Conservation (phyloP, 495 filamentous ascomycete species). For the Penicillium dipodomyicola region DNA sequence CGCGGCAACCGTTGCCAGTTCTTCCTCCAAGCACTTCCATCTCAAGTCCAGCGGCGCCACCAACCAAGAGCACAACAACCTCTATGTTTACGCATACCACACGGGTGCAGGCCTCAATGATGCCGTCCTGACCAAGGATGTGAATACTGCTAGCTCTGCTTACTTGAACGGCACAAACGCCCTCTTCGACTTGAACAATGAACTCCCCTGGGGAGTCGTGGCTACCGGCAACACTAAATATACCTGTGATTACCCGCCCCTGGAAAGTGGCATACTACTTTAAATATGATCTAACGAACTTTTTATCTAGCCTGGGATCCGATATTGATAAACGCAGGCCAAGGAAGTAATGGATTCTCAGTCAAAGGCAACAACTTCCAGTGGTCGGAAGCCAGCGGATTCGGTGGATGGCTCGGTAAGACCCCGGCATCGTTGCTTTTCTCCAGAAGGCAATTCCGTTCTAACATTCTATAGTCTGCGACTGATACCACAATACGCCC, state of each 20-base stretch:
- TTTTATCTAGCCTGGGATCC: conserved; percentile 40
- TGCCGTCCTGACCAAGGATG: conserved; percentile 36
- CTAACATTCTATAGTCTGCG: conserved; percentile 39
- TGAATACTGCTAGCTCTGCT: conserved; percentile 24
- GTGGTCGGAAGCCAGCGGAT: conserved; percentile 38
- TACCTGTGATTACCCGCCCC: conserved; percentile 17
- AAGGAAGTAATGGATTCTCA: conserved; percentile 38
- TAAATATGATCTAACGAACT: not conserved
- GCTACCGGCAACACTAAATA: conserved; percentile 26
- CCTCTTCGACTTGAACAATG: conserved; percentile 14
- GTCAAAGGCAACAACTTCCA: conserved; percentile 37
- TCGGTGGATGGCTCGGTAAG: conserved; percentile 55
- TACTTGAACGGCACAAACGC: conserved; percentile 44
- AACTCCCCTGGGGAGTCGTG: conserved; percentile 36
- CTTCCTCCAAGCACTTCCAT: conserved; percentile 32
- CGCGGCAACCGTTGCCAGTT: conserved; percentile 20
- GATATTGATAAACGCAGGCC: conserved; percentile 42
- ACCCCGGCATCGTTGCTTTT: conserved; percentile 5
- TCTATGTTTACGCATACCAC: conserved; percentile 48
- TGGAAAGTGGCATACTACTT: not conserved
- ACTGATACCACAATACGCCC: conserved; percentile 54
- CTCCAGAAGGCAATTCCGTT: no score
- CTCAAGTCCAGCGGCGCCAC: conserved; percentile 41
- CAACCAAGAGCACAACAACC: conserved; percentile 37
- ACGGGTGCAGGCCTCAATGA: conserved; percentile 48